phyloP scores from a whole-genome alignment of 2,329 filamentous ascomycete species.

The Hypoxylon rubiginosum region DNA sequence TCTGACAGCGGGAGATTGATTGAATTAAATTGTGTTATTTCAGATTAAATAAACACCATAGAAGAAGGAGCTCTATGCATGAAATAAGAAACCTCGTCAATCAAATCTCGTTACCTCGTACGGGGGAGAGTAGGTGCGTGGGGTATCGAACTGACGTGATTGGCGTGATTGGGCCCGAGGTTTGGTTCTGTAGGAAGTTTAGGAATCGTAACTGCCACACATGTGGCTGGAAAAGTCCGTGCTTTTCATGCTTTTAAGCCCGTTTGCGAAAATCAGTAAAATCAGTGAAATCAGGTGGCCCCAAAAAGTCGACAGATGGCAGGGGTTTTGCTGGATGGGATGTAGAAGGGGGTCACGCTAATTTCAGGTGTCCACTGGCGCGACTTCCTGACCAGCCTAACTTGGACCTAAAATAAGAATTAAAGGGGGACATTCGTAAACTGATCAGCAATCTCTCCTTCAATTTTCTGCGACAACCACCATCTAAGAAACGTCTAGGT shows the following conservation, averaged over 20 bases:
- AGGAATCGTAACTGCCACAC: slow-evolving; percentile 25
- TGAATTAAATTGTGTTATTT: slow-evolving; percentile 16
- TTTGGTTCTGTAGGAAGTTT: background rate
- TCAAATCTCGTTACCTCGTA: slow-evolving; percentile 36
- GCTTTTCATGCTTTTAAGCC: background rate
- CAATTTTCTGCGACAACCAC: slow-evolving; percentile 10
- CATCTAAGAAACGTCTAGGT: slow-evolving; percentile 21
- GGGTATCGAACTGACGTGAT: slow-evolving; percentile 3
- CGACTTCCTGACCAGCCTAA: slow-evolving; percentile 25
- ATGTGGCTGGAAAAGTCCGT: slow-evolving; percentile 7
- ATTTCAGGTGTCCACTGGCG: slow-evolving; percentile 39
- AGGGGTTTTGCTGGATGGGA: background rate
- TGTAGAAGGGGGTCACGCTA: slow-evolving; percentile 25
- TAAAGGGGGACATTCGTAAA: slow-evolving; percentile 39
- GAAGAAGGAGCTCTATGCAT: slow-evolving; percentile 11
- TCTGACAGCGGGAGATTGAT: slow-evolving; percentile 19
- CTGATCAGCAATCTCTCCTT: slow-evolving; percentile 29
- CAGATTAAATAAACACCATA: slow-evolving; percentile 4
- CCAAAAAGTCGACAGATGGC: slow-evolving; percentile 17
- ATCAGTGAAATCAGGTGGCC: slow-evolving; percentile 30
- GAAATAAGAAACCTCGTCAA: slow-evolving; percentile 15
- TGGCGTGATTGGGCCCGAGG: slow-evolving; percentile 29
- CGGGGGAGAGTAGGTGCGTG: slow-evolving; percentile 23
- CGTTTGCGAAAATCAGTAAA: too few relatives aligned
- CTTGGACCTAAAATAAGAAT: slow-evolving; percentile 36